Evolutionary conservation across 2,329 filamentous ascomycete genomes (phyloP).

Genomic region (Stachybotrys chartarum): DNA sequence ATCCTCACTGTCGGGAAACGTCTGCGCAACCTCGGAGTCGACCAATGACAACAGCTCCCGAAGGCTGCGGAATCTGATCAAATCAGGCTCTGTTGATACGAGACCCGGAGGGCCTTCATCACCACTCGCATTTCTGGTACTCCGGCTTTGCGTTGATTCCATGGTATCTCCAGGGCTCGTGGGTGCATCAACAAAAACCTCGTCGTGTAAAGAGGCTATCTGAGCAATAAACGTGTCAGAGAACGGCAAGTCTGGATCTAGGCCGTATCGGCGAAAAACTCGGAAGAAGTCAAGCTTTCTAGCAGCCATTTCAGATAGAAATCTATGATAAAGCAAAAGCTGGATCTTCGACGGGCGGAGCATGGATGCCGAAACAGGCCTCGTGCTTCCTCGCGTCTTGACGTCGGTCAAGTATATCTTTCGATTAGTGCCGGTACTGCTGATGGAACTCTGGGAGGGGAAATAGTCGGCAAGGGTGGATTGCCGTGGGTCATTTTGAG

Average conservation of each 20-base stretch:
- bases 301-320: conserved; percentile 69
- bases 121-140: neutral
- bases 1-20: conserved; percentile 43
- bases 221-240: conserved; percentile 75
- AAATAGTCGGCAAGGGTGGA: conserved; percentile 34
- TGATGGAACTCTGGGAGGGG: conserved; percentile 4
- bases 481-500: conserved; percentile 21
- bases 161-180: conserved; percentile 22
- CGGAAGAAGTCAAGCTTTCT: conserved; percentile 61
- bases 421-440: conserved; percentile 3
- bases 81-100: conserved; percentile 18
- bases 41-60: conserved; percentile 40
- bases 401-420: conserved; percentile 75
- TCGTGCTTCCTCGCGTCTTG: conserved; percentile 67
- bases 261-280: conserved; percentile 64
- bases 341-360: conserved; percentile 78
- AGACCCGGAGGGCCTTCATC: conserved; percentile 2
- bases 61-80: conserved; percentile 41
- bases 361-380: conserved; percentile 59
- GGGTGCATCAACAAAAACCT: conserved; percentile 48
- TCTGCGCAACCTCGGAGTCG: conserved; percentile 36
- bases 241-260: conserved; percentile 60
- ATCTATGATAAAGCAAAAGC: conserved; percentile 80
- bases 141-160: neutral
- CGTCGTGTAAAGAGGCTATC: conserved; percentile 61